Percentiles rank a stretch among this genome's conserved stretches.
These are phyloP conservation scores for Brassica nigra DNA, from an alignment of 345 rosid species.

Conservation along the genomic window DNA sequence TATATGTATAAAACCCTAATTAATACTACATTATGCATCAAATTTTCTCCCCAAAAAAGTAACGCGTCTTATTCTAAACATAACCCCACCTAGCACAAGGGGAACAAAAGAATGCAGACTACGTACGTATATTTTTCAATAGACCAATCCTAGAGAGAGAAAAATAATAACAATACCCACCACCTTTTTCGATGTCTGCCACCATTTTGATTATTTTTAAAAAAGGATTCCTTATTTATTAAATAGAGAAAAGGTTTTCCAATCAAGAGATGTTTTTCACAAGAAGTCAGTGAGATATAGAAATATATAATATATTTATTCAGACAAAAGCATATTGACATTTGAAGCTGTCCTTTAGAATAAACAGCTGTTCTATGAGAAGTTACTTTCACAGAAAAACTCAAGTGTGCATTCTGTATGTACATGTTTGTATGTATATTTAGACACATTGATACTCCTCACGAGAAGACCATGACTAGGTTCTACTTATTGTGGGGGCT, in stretches of 20 bases:
- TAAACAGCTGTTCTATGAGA: slow-evolving; percentile 37
- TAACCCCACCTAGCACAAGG: background rate
- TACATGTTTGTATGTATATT: background rate
- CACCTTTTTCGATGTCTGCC: slow-evolving; percentile 33
- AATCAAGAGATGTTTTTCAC: slow-evolving; percentile 16
- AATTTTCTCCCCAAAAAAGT: background rate
- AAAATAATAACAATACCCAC: background rate
- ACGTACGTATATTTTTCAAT: background rate
- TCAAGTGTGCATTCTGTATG: slow-evolving; percentile 21
- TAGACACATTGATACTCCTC: slow-evolving; percentile 11
- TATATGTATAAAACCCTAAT: background rate
- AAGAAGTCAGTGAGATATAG: slow-evolving; percentile 14
- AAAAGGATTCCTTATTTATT: background rate
- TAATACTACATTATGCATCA: background rate
- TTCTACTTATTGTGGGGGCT: slow-evolving; percentile 3
- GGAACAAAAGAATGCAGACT: background rate
- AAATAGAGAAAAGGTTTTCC: background rate
- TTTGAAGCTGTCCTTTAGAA: slow-evolving; percentile 39
- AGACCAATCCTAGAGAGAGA: background rate
- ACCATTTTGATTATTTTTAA: slow-evolving; percentile 6
- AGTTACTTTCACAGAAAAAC: slow-evolving; percentile 10
- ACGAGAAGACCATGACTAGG: slow-evolving; percentile 28
- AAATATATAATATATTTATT: slow-evolving; percentile 1
- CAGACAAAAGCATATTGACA: slow-evolving; percentile 31
- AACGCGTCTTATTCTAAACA: background rate